Evolutionary conservation across 257 asterid species (phyloP).

Genomic region (Fraxinus americana): DNA sequence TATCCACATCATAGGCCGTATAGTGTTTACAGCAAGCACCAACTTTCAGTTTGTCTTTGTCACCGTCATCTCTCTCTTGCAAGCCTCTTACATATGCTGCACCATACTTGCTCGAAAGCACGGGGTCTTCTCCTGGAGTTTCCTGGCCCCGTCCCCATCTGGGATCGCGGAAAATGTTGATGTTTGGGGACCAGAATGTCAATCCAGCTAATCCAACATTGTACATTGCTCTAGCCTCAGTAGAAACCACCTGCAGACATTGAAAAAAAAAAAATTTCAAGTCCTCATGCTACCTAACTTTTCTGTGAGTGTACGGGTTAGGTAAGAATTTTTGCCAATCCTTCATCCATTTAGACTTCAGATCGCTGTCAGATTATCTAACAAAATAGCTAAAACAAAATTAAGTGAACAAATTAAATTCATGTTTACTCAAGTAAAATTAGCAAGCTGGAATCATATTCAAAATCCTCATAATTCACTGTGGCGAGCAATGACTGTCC

Average conservation of each 20-base stretch:
- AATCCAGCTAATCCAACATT: constrained; percentile 87
- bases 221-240: constrained; percentile 97
- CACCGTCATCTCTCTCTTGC: constrained; percentile 74
- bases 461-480: neutral
- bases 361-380: neutral
- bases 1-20: constrained; percentile 66
- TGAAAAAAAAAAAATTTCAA: neutral
- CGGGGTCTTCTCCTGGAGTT: constrained; percentile 96
- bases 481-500: constrained; percentile 13
- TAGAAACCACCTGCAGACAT: constrained; percentile 74
- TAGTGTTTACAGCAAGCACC: constrained; percentile 76
- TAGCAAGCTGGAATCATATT: constrained; percentile 28
- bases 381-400: too few species aligned
- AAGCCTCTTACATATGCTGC: constrained; percentile 65
- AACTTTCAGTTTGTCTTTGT: constrained; percentile 63
- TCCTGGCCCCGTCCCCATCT: constrained; percentile 99
- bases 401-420: neutral
- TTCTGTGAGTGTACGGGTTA: neutral
- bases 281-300: constrained; percentile 3
- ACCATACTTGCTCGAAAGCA: constrained; percentile 57
- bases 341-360: neutral
- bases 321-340: constrained; percentile 14
- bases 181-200: constrained; percentile 93
- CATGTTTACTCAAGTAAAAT: neutral
- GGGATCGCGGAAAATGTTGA: constrained; percentile 92